Evolutionary conservation across 2,329 filamentous ascomycete genomes (phyloP).

Genomic region (Berkeleyomyces rouxiae): DNA sequence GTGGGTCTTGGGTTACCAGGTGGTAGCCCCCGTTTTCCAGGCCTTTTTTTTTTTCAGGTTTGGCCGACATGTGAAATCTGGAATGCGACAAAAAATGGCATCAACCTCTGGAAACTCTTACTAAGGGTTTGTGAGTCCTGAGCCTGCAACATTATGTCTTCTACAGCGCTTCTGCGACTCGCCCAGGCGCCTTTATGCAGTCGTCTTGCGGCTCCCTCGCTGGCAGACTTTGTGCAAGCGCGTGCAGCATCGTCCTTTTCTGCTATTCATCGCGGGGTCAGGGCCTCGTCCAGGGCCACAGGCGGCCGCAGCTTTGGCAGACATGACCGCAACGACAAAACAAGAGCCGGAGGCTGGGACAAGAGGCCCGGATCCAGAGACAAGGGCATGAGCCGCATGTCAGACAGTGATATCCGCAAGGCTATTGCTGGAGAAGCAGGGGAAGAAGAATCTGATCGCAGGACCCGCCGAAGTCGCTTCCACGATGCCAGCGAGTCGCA

Average conservation of each 20-base stretch:
- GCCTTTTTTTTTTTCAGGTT: constrained; percentile 1
- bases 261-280: constrained; percentile 50
- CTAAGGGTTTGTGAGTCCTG: background rate
- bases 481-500: constrained; percentile 31
- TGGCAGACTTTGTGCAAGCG: background rate
- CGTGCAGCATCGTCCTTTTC: constrained; percentile 29
- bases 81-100: background rate
- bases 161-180: background rate
- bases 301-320: background rate
- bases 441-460: constrained; percentile 21
- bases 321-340: constrained; percentile 1
- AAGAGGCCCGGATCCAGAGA: background rate
- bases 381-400: background rate
- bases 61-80: background rate
- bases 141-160: background rate
- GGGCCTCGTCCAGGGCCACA: background rate
- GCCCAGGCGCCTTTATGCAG: background rate
- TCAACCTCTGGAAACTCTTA: background rate
- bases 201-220: background rate
- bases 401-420: constrained; percentile 16
- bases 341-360: background rate
- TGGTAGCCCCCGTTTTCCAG: background rate
- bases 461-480: constrained; percentile 35
- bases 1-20: background rate
- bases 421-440: constrained; percentile 18